Evolutionary conservation across 768 basidiomycete genomes (phyloP).

Genomic region (Pleurotus sapidus): DNA sequence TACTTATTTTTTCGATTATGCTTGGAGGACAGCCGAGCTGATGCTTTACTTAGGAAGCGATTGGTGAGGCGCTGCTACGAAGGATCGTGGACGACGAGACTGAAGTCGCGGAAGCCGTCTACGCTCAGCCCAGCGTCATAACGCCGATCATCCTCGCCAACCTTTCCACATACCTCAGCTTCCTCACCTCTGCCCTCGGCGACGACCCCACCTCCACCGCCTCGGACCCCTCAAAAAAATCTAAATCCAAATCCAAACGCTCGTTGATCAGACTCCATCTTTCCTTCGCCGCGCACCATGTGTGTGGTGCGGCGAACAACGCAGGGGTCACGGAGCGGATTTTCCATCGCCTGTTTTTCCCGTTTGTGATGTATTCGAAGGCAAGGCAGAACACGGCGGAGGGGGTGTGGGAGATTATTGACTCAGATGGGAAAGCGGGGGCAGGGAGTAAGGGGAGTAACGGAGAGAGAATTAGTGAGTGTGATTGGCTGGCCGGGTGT

Average conservation of each 20-base stretch:
- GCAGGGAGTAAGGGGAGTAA: constrained; percentile 10
- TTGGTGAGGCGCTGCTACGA: constrained; percentile 62
- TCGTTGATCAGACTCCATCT: constrained; percentile 53
- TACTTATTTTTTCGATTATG: too few species aligned
- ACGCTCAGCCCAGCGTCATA: constrained; percentile 46
- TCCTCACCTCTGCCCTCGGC: constrained; percentile 34
- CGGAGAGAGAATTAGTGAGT: constrained; percentile 10
- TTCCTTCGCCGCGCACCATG: constrained; percentile 49
- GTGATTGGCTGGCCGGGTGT: constrained; percentile 58
- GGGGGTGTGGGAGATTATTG: constrained; percentile 70
- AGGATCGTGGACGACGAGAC: constrained; percentile 65
- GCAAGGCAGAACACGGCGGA: constrained; percentile 62
- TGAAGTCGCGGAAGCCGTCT: constrained; percentile 65
- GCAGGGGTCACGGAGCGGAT: constrained; percentile 25
- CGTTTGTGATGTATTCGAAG: constrained; percentile 73
- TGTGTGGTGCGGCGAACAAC: constrained; percentile 29
- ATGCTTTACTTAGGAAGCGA: constrained; percentile 33
- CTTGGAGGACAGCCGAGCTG: too few species aligned
- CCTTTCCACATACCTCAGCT: constrained; percentile 41
- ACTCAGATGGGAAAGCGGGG: constrained; percentile 20
- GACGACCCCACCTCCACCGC: constrained; percentile 20
- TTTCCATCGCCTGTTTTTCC: constrained; percentile 61
- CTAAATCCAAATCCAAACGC: constrained; percentile 40
- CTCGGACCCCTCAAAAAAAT: too few species aligned
- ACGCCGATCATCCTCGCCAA: constrained; percentile 42